Conservation (phyloP, 2,329 filamentous ascomycete species). For the Penicillium paneum region DNA sequence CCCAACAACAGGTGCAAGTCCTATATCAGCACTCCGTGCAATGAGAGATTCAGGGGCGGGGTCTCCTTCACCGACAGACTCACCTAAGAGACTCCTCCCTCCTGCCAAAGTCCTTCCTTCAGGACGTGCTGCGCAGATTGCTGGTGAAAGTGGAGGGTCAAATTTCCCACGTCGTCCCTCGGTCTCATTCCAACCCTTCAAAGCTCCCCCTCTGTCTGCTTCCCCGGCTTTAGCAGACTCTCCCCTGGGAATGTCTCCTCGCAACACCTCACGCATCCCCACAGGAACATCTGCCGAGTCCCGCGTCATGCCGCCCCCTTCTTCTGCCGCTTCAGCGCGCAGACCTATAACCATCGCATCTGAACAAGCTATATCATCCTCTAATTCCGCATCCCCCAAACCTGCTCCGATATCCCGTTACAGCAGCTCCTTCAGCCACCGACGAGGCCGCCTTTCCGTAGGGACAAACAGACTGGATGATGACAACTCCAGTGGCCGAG, state of each 20-base stretch:
- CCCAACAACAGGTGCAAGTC: conserved; percentile 73
- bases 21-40: conserved; percentile 76
- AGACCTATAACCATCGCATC: conserved; percentile 53
- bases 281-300: conserved; percentile 41
- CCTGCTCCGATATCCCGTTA: conserved; percentile 76
- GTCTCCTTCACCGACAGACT: conserved; percentile 50
- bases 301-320: conserved; percentile 38
- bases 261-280: conserved; percentile 45
- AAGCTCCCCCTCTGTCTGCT: conserved; percentile 88
- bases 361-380: conserved; percentile 61
- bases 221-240: conserved; percentile 64
- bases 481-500: conserved; percentile 58
- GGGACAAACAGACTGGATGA: conserved; percentile 59
- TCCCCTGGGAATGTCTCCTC: conserved; percentile 51
- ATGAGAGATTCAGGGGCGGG: conserved; percentile 54
- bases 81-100: conserved; percentile 50
- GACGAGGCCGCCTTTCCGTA: conserved; percentile 71
- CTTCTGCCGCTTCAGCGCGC: conserved; percentile 38
- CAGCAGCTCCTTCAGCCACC: conserved; percentile 90
- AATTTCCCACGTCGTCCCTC: conserved; percentile 67
- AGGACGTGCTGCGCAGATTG: conserved; percentile 34
- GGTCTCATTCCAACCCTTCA: conserved; percentile 92
- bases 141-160: conserved; percentile 49
- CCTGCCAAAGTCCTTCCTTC: conserved; percentile 30
- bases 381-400: conserved; percentile 72